A percentile compares a stretch with the other conserved stretches of the same genome.
Conservation (phyloP, 2,329 filamentous ascomycete species). For the Pestalotiopsis sp. region DNA sequence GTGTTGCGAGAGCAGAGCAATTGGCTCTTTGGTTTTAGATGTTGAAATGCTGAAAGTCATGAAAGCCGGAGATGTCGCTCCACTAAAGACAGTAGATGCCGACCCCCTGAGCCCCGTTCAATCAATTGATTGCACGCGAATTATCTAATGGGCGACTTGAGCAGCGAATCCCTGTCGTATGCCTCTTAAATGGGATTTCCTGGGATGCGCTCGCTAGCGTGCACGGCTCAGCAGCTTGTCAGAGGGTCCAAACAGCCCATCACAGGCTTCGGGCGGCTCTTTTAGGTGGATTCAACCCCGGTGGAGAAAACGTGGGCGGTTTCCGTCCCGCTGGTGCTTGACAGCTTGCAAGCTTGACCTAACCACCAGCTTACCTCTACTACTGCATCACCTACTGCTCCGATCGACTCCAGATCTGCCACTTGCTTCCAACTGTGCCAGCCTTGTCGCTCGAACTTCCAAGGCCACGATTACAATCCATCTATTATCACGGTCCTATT, state of each 20-base stretch:
- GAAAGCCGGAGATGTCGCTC: constrained; percentile 1
- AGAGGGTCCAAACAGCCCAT: neutral
- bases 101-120: constrained; percentile 2
- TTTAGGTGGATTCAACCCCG: neutral
- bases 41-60: constrained; percentile 5
- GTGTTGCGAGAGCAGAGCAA: neutral
- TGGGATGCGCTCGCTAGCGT: neutral
- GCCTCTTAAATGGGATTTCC: neutral
- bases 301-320: constrained; percentile 5
- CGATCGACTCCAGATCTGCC: neutral
- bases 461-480: neutral
- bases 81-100: constrained; percentile 12
- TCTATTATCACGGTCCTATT: no score
- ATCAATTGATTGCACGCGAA: neutral
- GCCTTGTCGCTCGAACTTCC: neutral
- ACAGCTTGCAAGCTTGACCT: neutral
- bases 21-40: neutral
- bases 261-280: neutral
- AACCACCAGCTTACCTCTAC: neutral
- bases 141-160: neutral
- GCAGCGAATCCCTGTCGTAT: neutral
- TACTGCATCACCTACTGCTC: neutral
- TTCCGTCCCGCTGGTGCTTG: neutral
- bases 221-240: constrained; percentile 7
- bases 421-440: neutral